A percentile compares a stretch with the other conserved stretches of the same genome.
These are phyloP conservation scores for Henckelia pumila DNA, from an alignment of 257 asterid species.

Conservation along the genomic window DNA sequence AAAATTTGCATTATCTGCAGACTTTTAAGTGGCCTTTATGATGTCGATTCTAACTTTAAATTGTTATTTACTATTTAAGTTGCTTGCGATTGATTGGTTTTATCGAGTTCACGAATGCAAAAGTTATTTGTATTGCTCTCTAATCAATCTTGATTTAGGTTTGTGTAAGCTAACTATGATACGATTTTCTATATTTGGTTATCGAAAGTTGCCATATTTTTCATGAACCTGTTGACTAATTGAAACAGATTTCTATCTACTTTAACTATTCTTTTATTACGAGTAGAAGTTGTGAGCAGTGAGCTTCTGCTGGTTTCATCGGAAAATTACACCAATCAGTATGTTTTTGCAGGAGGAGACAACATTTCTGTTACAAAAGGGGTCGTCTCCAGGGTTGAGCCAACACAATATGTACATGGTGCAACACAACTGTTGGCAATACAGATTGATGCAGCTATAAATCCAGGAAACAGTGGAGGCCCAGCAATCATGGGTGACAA, in stretches of 20 bases:
- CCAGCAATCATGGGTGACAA: conserved; percentile 97
- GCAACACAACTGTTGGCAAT: conserved; percentile 88
- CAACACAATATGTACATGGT: conserved; percentile 92
- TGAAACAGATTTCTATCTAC: not conserved
- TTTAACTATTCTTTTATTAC: conserved; percentile 8
- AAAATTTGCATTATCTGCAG: not conserved
- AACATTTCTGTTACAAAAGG: conserved; percentile 98
- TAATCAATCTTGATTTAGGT: conserved; percentile 4
- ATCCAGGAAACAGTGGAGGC: conserved; percentile 98
- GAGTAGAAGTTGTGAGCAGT: not conserved
- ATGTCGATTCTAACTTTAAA: not conserved
- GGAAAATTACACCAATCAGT: conserved; percentile 6
- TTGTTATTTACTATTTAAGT: not conserved
- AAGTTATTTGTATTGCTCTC: not conserved
- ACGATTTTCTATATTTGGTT: not conserved
- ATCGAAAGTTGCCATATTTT: not conserved
- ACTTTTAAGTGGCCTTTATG: no score
- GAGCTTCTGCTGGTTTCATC: conserved; percentile 13
- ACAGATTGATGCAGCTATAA: conserved; percentile 98
- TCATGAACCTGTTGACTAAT: not conserved
- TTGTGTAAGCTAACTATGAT: conserved; percentile 3
- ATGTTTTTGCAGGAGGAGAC: conserved; percentile 70
- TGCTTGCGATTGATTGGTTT: not conserved
- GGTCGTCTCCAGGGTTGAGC: conserved; percentile 96
- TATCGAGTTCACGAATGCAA: not conserved